Percentiles rank a stretch among this genome's conserved stretches.
These are phyloP conservation scores for Grosmannia clavigera DNA, from an alignment of 2,329 filamentous ascomycete species.

Conservation along the genomic window DNA sequence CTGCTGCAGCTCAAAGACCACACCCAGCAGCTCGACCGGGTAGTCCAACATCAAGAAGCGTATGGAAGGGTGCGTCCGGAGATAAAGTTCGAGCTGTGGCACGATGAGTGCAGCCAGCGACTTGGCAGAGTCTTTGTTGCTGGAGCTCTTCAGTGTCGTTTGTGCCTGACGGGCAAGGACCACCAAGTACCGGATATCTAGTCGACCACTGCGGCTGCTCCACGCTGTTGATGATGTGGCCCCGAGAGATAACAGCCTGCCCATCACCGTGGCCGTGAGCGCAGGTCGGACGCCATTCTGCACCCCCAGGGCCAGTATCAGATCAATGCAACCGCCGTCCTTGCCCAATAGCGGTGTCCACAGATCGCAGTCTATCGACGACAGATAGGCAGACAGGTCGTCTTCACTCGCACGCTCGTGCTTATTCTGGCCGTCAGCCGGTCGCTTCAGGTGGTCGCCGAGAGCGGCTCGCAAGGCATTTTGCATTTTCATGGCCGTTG, in stretches of 20 bases:
- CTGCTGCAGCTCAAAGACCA: constrained; percentile 43
- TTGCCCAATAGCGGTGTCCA: constrained; percentile 40
- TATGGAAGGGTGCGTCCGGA: constrained; percentile 38
- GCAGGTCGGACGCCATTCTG: constrained; percentile 40
- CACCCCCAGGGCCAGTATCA: constrained; percentile 47
- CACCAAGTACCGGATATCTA: constrained; percentile 50
- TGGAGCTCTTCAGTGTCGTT: constrained; percentile 21
- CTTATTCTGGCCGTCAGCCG: neutral
- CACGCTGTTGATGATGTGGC: constrained; percentile 30
- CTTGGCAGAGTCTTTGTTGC: constrained; percentile 27
- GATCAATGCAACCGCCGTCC: constrained; percentile 31
- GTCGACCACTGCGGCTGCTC: constrained; percentile 36
- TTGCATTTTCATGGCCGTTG: constrained; percentile 41
- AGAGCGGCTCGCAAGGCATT: constrained; percentile 44
- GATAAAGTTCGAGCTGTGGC: constrained; percentile 47
- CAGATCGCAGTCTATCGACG: constrained; percentile 33
- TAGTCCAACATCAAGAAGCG: constrained; percentile 49
- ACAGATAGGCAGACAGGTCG: constrained; percentile 27
- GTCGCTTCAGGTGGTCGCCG: constrained; percentile 34
- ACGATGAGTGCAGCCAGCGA: constrained; percentile 32
- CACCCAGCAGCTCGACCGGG: constrained; percentile 41
- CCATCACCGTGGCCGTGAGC: constrained; percentile 34
- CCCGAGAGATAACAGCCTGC: constrained; percentile 43
- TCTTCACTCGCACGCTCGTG: constrained; percentile 23
- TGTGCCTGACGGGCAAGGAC: constrained; percentile 48